Conservation (phyloP, 257 asterid genomes). For the Nicotiana knightiana region DNA sequence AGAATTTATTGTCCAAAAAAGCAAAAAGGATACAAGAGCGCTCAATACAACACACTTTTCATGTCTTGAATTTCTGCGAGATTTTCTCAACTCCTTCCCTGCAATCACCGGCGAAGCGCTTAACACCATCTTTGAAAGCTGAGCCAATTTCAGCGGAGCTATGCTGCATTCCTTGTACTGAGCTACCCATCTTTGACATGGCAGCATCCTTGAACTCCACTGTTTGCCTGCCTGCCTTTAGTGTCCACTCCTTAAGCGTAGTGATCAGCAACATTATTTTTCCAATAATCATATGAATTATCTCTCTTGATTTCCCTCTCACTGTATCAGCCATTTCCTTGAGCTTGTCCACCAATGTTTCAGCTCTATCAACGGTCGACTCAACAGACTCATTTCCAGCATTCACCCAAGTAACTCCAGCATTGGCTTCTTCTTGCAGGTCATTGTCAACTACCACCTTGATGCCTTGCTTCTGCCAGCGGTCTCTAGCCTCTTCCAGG, state of each 20-base stretch:
- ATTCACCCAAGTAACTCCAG: constrained; percentile 60
- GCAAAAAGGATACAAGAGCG: not conserved
- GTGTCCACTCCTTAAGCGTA: constrained; percentile 39
- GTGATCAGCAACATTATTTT: constrained; percentile 39
- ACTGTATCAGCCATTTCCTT: constrained; percentile 62
- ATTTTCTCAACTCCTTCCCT: constrained; percentile 80
- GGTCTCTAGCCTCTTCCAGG: constrained; percentile 82
- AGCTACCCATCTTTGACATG: constrained; percentile 30
- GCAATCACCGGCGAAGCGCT: constrained; percentile 80
- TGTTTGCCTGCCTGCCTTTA: constrained; percentile 23
- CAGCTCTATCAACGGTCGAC: constrained; percentile 63
- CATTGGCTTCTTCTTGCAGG: constrained; percentile 77
- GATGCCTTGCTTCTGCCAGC: constrained; percentile 82
- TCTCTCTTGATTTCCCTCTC: constrained; percentile 56
- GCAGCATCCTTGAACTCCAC: constrained; percentile 49
- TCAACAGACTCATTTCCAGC: constrained; percentile 63
- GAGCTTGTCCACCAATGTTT: constrained; percentile 63
- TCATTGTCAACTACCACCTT: constrained; percentile 81
- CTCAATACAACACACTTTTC: constrained; percentile 14
- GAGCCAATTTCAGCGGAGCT: constrained; percentile 38
- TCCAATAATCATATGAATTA: constrained; percentile 52
- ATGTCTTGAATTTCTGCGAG: constrained; percentile 83
- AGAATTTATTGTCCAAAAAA: constrained; percentile 1
- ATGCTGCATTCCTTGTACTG: constrained; percentile 42
- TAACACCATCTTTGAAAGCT: constrained; percentile 50